Evolutionary conservation across 192 early-diverging fungal genomes (phyloP), one percentile per base, ranked within the genome.

Genomic region (Backusella mclennaniae): DNA sequence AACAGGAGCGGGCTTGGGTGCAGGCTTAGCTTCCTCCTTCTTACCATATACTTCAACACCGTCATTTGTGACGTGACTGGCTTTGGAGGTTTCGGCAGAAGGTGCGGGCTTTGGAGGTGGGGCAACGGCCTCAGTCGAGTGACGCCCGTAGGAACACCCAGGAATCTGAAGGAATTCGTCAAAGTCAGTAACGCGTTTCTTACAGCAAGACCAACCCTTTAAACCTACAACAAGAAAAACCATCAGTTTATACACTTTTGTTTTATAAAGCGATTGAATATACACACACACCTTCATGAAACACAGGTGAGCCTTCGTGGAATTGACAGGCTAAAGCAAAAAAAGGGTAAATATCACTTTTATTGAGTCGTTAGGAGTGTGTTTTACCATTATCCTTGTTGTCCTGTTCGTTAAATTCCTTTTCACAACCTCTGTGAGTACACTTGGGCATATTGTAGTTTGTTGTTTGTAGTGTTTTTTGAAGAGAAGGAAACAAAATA

Each of bases 131-230:
- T 83, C 82, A 31, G 69, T 73, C 1, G 85, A 81, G 70, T 99
- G 98, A 29, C 84, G 76, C 29, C 96, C 96, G 46, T 89, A 84
- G 66, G 91, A 85, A 85, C 98, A 99, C 26, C 97, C 96, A 36
- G 90, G 87, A 59, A 96, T 96, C 69, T 92, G 89, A 68, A 97
- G 82, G 84, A 99, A 99, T 46, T 96, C 96, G 83, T 98, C 93
- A 79, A 99, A 99, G 63, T 94, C 92, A 36, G 82, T 84, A 71
- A 97, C 96, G 38, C 95, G 90, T 71, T 96, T 95, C 31, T 88
- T 83, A 85, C 98, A 99, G 85, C 98, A 99, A 56, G 91, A 91
- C 96, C 96, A 99, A 53, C 96, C 95, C 85, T 96, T 94, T 53
- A 92, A 86, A 46, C 83, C 79, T 84, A 74, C 15, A 59, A 19